A percentile compares a stretch with the other conserved stretches of the same genome.
Conservation (phyloP, 306 rosid species). For the Glycine soja region DNA sequence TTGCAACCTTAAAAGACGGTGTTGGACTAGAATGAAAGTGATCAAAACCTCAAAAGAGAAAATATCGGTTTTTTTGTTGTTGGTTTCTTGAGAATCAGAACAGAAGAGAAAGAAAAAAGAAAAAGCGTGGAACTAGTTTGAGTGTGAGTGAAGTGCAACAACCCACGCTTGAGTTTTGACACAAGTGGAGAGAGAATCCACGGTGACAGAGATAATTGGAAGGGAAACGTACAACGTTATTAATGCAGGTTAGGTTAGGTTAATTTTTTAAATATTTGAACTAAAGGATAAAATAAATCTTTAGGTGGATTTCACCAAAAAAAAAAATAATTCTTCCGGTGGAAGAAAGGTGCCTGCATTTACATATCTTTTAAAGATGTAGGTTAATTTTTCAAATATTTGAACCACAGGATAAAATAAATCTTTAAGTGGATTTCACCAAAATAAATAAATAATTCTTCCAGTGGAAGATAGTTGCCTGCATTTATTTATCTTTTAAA, state of each 20-base stretch:
- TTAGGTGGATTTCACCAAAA: too few relatives aligned
- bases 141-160: constrained; percentile 53
- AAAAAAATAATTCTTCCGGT: too few relatives aligned
- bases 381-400: background rate
- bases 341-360: too few relatives aligned
- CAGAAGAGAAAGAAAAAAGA: background rate
- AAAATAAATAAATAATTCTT: too few relatives aligned
- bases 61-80: background rate
- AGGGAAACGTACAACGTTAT: background rate
- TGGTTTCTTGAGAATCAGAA: constrained; percentile 20
- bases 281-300: too few relatives aligned
- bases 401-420: too few relatives aligned
- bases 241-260: background rate
- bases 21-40: constrained; percentile 1
- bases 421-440: too few relatives aligned
- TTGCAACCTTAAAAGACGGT: background rate
- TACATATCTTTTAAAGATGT: too few relatives aligned
- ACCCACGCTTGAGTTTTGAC: background rate
- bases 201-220: constrained; percentile 26
- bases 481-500: too few relatives aligned
- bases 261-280: background rate
- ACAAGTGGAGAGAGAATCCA: constrained; percentile 24
- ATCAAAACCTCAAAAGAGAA: constrained; percentile 40
- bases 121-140: constrained; percentile 34
- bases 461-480: too few relatives aligned